These are phyloP conservation scores for Diaporthe australafricana DNA, from an alignment of 2,329 filamentous ascomycete genomes.

Conservation along the genomic window DNA sequence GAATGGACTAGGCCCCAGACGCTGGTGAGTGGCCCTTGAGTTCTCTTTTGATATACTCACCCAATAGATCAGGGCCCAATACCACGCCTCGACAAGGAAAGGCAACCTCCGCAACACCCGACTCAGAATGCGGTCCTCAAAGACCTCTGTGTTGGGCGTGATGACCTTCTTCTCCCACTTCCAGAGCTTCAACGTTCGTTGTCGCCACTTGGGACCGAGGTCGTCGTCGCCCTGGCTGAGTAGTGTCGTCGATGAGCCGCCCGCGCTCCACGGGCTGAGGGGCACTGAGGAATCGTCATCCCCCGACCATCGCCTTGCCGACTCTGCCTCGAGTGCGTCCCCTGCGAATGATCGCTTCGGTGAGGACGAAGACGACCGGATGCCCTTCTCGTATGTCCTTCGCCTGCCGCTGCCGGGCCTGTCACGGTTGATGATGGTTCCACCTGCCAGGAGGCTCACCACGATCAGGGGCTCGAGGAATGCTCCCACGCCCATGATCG, in stretches of 20 bases:
- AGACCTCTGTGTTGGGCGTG: conserved; percentile 72
- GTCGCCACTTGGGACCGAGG: conserved; percentile 38
- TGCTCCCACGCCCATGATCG: conserved; percentile 59
- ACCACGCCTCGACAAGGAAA: conserved; percentile 81
- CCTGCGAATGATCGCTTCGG: conserved; percentile 45
- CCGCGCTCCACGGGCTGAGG: conserved; percentile 35
- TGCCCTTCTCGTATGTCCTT: neutral
- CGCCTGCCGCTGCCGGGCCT: conserved; percentile 33
- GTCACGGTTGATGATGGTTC: conserved; percentile 71
- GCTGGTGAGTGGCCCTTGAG: neutral
- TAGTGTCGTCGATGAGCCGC: conserved; percentile 42
- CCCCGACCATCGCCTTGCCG: conserved; percentile 40
- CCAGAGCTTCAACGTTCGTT: conserved; percentile 50
- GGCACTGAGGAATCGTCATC: conserved; percentile 33
- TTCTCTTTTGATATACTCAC: conserved; percentile 57
- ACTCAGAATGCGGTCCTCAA: conserved; percentile 70
- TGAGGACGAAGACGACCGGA: conserved; percentile 40
- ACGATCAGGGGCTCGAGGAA: conserved; percentile 73
- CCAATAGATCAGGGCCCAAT: conserved; percentile 83
- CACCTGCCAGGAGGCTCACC: conserved; percentile 68
- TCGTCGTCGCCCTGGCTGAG: conserved; percentile 36
- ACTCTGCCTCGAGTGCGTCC: conserved; percentile 38
- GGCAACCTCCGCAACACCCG: conserved; percentile 75
- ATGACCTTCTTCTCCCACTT: conserved; percentile 59
- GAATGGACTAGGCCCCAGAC: too few species aligned